These are phyloP conservation scores for Galeopsis tetrahit DNA, from an alignment of 257 asterid species.

Conservation along the genomic window DNA sequence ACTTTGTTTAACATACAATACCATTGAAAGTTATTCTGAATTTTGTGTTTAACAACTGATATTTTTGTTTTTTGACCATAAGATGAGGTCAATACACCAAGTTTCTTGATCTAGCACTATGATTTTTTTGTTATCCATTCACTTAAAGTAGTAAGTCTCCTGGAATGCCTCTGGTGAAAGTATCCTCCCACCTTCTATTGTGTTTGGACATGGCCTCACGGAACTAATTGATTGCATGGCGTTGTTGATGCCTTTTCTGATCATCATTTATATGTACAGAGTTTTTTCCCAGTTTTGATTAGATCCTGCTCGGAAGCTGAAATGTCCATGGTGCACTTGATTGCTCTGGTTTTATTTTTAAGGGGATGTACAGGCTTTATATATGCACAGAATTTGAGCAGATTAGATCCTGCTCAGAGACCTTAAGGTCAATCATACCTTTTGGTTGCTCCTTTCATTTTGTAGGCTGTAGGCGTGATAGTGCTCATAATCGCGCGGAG, in stretches of 20 bases:
- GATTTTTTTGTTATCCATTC: constrained; percentile 8
- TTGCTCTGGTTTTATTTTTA: background rate
- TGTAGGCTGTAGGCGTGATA: background rate
- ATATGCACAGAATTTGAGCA: background rate
- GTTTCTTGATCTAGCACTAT: background rate
- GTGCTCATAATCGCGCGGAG: background rate
- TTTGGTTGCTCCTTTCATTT: background rate
- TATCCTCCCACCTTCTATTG: background rate
- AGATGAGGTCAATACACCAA: constrained; percentile 5
- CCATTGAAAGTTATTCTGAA: background rate
- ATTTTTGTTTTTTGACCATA: background rate
- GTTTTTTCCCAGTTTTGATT: background rate
- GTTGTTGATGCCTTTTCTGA: background rate
- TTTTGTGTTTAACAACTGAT: background rate
- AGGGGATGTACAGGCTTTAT: background rate
- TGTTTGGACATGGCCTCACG: background rate
- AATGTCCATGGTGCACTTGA: background rate
- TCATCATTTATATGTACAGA: background rate
- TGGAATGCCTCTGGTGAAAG: background rate
- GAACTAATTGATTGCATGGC: constrained; percentile 4
- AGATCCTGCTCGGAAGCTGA: constrained; percentile 11
- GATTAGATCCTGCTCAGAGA: background rate
- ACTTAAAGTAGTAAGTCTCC: constrained; percentile 7
- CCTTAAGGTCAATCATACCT: background rate
- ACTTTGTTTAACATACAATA: background rate